Conservation (phyloP, 352 stramenopile genomes). For the Phytopythium delawarense region DNA sequence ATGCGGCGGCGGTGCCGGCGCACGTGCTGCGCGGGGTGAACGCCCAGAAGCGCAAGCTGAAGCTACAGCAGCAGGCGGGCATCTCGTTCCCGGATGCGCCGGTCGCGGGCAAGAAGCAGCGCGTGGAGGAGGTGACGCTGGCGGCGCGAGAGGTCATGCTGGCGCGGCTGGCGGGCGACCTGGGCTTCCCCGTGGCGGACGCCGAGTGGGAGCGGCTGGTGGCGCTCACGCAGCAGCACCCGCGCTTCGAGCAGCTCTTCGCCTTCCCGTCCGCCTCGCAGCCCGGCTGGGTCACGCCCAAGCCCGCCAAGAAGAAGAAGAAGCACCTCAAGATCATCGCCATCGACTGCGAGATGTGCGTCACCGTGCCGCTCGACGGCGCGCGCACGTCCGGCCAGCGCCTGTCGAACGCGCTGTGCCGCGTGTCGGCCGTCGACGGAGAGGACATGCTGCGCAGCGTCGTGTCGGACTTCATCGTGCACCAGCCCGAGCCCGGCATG, state of each 20-base stretch:
- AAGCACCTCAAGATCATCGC: conserved; percentile 67
- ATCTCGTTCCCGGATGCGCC: not conserved
- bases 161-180: conserved; percentile 39
- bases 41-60: conserved; percentile 31
- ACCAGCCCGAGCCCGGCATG: conserved; percentile 62
- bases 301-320: conserved; percentile 47
- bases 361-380: conserved; percentile 32
- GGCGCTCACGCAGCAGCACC: conserved; percentile 51
- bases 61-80: not conserved
- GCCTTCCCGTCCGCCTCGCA: conserved; percentile 35
- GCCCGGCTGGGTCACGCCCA: conserved; percentile 54
- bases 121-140: conserved; percentile 47
- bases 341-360: conserved; percentile 87
- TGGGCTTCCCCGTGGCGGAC: conserved; percentile 52
- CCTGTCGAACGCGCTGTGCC: conserved; percentile 62
- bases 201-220: conserved; percentile 71
- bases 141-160: conserved; percentile 77
- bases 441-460: conserved; percentile 72
- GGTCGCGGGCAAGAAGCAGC: conserved; percentile 50
- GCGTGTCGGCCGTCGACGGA: conserved; percentile 78
- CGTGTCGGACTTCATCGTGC: conserved; percentile 76
- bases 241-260: conserved; percentile 57
- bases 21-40: conserved; percentile 16
- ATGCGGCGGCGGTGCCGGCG: not conserved
- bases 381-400: conserved; percentile 1